phyloP scores from a whole-genome alignment of 1,284 basidiomycete genomes.

The Spongiforma sp. region DNA sequence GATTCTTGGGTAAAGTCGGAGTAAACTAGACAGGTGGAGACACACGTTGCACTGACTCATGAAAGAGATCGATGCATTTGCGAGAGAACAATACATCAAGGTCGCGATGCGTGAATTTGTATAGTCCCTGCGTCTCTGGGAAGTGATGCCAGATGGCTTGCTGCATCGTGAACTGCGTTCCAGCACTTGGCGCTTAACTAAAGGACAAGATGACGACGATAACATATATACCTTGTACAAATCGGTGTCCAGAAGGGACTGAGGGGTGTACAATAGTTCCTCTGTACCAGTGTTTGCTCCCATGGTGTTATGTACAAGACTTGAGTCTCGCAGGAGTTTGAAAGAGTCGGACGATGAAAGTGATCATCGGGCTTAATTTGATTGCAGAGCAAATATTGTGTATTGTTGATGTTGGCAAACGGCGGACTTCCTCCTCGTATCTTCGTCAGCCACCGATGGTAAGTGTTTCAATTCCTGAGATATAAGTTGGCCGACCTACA shows the following conservation, averaged over 20 bases:
- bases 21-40: background rate
- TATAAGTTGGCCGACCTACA: background rate
- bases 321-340: background rate
- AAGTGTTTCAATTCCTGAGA: background rate
- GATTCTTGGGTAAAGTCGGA: background rate
- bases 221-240: conserved; percentile 81
- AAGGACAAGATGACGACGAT: background rate
- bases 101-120: conserved; percentile 89
- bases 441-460: conserved; percentile 17
- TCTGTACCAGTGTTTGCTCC: conserved; percentile 7
- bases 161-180: conserved; percentile 90
- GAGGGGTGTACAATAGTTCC: conserved; percentile 20
- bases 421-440: background rate
- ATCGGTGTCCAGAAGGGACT: conserved; percentile 92
- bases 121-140: conserved; percentile 68
- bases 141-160: conserved; percentile 90
- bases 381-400: no score
- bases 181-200: background rate
- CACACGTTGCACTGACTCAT: conserved; percentile 67
- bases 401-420: background rate
- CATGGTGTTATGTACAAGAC: no score
- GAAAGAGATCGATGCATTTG: conserved; percentile 70
- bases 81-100: conserved; percentile 74
- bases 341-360: no score
- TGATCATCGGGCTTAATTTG: no score